phyloP scores from a whole-genome alignment of 139 green algal species.

The Chlorella sp. region DNA sequence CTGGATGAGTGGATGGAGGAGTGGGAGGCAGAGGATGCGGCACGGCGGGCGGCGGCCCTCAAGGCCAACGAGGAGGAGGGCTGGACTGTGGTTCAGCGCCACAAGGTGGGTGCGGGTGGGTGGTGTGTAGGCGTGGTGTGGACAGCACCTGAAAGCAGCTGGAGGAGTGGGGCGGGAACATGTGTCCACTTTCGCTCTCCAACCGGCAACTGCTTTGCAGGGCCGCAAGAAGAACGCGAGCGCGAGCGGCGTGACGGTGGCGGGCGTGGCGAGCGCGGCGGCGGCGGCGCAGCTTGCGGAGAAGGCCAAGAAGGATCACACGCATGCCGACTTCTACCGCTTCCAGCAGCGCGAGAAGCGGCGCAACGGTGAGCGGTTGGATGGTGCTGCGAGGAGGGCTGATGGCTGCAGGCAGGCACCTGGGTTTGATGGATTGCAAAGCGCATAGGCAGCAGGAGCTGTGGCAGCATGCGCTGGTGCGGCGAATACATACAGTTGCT shows the following conservation, averaged over 20 bases:
- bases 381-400: too few species aligned
- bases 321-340: constrained; percentile 74
- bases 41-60: constrained; percentile 42
- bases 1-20: constrained; percentile 77
- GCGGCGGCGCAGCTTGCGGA: constrained; percentile 48
- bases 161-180: too few species aligned
- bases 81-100: constrained; percentile 85
- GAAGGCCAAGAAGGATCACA: constrained; percentile 42
- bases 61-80: constrained; percentile 72
- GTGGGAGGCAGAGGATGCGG: constrained; percentile 67
- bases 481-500: too few species aligned
- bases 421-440: too few species aligned
- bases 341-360: constrained; percentile 81
- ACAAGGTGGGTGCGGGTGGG: constrained; percentile 58
- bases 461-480: too few species aligned
- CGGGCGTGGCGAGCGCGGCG: constrained; percentile 65
- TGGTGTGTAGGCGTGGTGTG: too few species aligned
- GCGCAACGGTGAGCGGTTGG: constrained; percentile 48
- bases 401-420: too few species aligned
- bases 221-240: constrained; percentile 63
- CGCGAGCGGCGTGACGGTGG: constrained; percentile 45
- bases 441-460: too few species aligned
- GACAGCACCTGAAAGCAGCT: too few species aligned
- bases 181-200: too few species aligned
- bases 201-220: constrained; percentile 30